Base-by-base conservation (phyloP, 768 basidiomycete species). In the Obba rivulosa region DNA sequence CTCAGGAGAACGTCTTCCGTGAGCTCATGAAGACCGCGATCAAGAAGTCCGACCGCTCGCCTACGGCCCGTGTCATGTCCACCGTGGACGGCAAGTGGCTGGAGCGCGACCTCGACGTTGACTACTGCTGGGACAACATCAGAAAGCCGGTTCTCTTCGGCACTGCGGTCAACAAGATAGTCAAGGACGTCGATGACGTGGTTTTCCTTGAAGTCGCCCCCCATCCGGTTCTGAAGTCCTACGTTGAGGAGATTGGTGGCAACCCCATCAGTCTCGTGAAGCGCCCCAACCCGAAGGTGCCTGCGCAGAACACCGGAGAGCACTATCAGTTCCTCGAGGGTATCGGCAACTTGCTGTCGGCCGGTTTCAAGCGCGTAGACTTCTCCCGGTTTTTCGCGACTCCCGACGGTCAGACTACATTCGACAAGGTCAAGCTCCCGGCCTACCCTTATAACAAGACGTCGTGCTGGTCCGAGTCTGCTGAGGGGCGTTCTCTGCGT, bases 101-200 rank as follows among this genome's bases (percentile, higher is more conserved):
- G 8, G 60, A 63, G 25, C 57, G 65, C 13, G 40, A 51, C 3
- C 53, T 62, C 18, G 48, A 55, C 22, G 35, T 46, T 41, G 44
- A 61, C 47, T 68, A 68, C 34, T 68, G 62, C 49, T 68, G 67
- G 67, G 62, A 68, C 20, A 69, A 66, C 42, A 64, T 68, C 43
- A 68, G 64, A 43, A 52, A 53, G 23, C 68, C 67, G 0, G 67
- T 69, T 9, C 55, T 64, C 21, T 68, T 68, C n/a, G 59, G 65
- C 2, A 61, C 61, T 41, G 62, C 62, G 5, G 61, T 69, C 48
- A 60, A 62, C 51, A 64, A 62, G 43, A 56, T 68, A 0, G 47
- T 59, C 8, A 54, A 62, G 9, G 63, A 67, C 17, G 57, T 66
- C 45, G 60, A 67, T 2, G 57, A 61, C 3, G 45, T 66, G 7